Percentiles rank a stretch among this genome's conserved stretches.
These are phyloP conservation scores for Aurinia saxatilis DNA, from an alignment of 345 rosid genomes.

Conservation along the genomic window DNA sequence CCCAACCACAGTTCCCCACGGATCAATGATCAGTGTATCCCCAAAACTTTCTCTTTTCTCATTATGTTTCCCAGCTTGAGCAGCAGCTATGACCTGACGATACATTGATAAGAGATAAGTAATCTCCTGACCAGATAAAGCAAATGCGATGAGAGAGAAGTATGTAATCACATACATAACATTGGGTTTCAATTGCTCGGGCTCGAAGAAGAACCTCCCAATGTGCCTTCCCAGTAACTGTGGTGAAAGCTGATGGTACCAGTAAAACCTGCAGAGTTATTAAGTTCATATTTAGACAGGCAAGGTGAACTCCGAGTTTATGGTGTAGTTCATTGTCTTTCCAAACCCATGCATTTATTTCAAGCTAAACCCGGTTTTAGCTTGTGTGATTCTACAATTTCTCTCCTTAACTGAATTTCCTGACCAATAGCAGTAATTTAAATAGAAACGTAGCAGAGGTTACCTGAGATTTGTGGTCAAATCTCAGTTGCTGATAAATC, in stretches of 20 bases:
- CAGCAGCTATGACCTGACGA: constrained; percentile 74
- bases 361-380: background rate
- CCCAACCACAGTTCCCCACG: constrained; percentile 82
- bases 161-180: constrained; percentile 52
- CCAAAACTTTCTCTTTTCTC: constrained; percentile 84
- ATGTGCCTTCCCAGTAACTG: constrained; percentile 82
- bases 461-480: constrained; percentile 75
- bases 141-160: background rate
- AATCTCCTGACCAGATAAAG: background rate
- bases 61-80: constrained; percentile 85
- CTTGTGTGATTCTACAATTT: too few species aligned
- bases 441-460: background rate
- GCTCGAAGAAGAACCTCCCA: constrained; percentile 96
- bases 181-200: constrained; percentile 91
- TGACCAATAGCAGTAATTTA: background rate
- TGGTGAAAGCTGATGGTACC: constrained; percentile 88
- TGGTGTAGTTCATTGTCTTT: too few species aligned
- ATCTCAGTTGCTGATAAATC: constrained; percentile 81
- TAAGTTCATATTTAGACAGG: background rate
- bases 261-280: constrained; percentile 50
- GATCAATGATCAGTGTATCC: constrained; percentile 82
- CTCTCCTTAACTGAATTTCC: too few species aligned
- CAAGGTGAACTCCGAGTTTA: background rate
- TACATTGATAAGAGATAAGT: background rate
- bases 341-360: background rate